phyloP scores from a whole-genome alignment of 2,329 filamentous ascomycete genomes.

The Ambrosiella cleistominuta region DNA sequence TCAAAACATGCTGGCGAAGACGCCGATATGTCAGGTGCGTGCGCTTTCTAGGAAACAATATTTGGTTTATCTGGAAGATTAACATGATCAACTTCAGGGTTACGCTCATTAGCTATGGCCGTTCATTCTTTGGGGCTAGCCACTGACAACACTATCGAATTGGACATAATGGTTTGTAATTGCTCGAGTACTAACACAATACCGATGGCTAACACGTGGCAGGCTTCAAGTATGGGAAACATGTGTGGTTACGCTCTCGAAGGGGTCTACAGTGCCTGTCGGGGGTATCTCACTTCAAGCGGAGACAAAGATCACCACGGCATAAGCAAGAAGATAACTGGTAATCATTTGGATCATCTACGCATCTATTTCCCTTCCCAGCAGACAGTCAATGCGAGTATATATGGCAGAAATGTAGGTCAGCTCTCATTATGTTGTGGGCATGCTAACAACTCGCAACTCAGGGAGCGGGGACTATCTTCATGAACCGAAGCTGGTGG shows the following conservation, averaged over 20 bases:
- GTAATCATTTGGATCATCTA: constrained; percentile 31
- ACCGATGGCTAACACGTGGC: constrained; percentile 5
- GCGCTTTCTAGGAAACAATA: background rate
- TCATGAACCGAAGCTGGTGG: constrained; percentile 58
- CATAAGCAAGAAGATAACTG: constrained; percentile 2
- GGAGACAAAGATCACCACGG: constrained; percentile 22
- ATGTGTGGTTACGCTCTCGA: constrained; percentile 50
- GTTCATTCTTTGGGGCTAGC: constrained; percentile 46
- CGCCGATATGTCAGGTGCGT: constrained; percentile 26
- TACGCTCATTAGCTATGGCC: constrained; percentile 53
- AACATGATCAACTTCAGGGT: constrained; percentile 30
- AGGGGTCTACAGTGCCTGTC: constrained; percentile 35
- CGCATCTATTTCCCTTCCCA: constrained; percentile 68
- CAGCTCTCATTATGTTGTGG: background rate
- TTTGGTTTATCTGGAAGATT: background rate
- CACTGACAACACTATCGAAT: constrained; percentile 35
- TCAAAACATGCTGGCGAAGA: constrained; percentile 32
- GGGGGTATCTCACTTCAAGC: constrained; percentile 24
- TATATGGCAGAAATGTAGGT: constrained; percentile 41
- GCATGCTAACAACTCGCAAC: background rate
- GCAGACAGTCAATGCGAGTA: constrained; percentile 48
- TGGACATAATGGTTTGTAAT: constrained; percentile 53
- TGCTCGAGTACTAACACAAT: background rate
- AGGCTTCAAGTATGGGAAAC: constrained; percentile 68
- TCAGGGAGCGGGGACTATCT: constrained; percentile 70